A percentile compares a stretch with the other conserved stretches of the same genome.
phyloP scores from a whole-genome alignment of 78 protist species.

The Dictyostelium capitatum region DNA sequence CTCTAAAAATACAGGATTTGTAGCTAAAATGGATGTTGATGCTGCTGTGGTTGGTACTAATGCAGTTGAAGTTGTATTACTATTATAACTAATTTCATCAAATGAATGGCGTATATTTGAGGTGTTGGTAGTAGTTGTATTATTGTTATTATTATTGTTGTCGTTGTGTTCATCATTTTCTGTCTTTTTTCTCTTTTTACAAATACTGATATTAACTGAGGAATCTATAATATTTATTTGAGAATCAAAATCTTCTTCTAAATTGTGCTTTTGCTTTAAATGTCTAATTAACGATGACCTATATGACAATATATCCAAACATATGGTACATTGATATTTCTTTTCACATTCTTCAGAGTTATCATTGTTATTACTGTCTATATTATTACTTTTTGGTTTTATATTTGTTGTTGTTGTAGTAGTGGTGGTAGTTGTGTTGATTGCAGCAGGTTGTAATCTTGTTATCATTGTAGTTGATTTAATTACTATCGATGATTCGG shows the following conservation, averaged over 20 bases:
- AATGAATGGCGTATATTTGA: no score
- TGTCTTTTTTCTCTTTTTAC: not conserved
- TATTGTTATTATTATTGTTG: not conserved
- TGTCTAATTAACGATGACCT: not conserved
- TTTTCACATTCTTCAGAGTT: no score
- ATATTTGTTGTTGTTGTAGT: constrained; percentile 1
- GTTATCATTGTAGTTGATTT: constrained; percentile 1
- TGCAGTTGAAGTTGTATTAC: not conserved
- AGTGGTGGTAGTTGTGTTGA: not conserved
- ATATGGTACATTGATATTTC: not conserved
- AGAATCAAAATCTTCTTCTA: not conserved
- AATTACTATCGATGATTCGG: not conserved
- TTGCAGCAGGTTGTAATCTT: constrained; percentile 7
- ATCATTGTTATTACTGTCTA: no score
- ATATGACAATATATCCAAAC: not conserved
- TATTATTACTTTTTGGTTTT: no score
- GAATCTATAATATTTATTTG: not conserved
- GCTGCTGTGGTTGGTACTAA: not conserved
- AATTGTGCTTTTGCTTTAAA: not conserved
- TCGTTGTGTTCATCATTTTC: not conserved
- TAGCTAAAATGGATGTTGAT: not conserved
- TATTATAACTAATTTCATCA: not conserved
- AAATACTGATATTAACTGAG: not conserved
- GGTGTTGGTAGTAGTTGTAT: no score
- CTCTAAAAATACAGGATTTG: not conserved